These are phyloP conservation scores for Alloteropsis semialata DNA, from an alignment of 176 grass and related monocot species.

Conservation along the genomic window DNA sequence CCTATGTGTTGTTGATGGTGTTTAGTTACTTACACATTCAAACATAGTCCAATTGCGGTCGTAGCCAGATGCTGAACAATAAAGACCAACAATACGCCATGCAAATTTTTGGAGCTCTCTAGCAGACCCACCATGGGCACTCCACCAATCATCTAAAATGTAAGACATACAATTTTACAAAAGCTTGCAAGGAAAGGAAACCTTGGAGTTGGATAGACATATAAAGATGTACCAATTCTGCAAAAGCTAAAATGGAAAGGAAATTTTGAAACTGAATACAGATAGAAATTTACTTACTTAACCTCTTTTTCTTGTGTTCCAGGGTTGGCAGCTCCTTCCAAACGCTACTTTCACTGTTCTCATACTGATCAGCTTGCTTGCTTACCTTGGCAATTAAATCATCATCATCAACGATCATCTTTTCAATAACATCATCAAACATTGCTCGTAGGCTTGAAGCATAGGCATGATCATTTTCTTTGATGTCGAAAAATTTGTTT, in stretches of 20 bases:
- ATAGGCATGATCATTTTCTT: background rate
- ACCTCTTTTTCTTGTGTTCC: background rate
- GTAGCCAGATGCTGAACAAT: background rate
- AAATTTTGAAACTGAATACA: background rate
- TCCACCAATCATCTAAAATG: conserved; percentile 15
- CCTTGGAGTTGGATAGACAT: background rate
- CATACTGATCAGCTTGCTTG: background rate
- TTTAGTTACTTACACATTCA: background rate
- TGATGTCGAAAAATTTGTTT: background rate
- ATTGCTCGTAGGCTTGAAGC: background rate
- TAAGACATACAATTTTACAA: background rate
- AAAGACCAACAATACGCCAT: background rate
- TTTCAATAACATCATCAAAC: background rate
- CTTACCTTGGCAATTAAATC: background rate
- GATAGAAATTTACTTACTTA: background rate
- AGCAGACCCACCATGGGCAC: background rate
- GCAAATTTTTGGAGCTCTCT: background rate
- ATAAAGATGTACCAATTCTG: background rate
- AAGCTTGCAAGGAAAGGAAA: background rate
- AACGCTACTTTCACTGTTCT: background rate
- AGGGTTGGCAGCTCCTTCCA: background rate
- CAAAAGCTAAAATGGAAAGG: background rate
- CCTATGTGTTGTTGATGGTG: background rate
- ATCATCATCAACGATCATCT: background rate
- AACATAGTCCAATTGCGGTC: conserved; percentile 3